Evolutionary conservation across 1,284 basidiomycete species (phyloP).

Genomic region (Earliella scabrosa): DNA sequence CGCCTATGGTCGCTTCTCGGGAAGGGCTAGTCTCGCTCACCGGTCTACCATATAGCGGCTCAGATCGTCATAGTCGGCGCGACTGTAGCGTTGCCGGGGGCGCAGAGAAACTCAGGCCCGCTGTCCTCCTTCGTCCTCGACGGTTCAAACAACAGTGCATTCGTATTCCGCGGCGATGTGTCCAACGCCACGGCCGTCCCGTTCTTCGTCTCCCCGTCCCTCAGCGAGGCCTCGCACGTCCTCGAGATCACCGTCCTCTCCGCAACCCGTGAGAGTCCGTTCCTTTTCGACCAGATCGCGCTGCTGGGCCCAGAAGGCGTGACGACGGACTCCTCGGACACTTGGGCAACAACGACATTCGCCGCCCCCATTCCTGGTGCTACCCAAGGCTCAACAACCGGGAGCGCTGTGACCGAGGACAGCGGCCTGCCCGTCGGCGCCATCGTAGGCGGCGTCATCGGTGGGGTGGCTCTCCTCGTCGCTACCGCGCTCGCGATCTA

Average conservation of each 20-base stretch:
- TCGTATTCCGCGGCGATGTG: conserved; percentile 16
- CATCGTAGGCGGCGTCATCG: conserved; percentile 24
- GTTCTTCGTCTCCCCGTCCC: conserved; percentile 24
- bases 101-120: conserved; percentile 10
- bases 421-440: conserved; percentile 14
- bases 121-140: conserved; percentile 23
- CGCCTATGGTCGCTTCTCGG: too few species aligned
- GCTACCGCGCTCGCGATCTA: conserved; percentile 18
- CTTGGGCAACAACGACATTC: conserved; percentile 24
- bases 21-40: too few species aligned
- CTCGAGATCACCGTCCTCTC: conserved; percentile 23
- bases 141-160: conserved; percentile 19
- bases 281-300: conserved; percentile 14
- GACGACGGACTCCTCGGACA: conserved; percentile 1
- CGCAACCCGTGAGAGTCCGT: conserved; percentile 9
- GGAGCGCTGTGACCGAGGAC: neutral
- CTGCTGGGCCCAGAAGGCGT: neutral
- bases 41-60: conserved; percentile 23
- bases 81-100: conserved; percentile 13
- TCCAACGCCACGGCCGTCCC: conserved; percentile 12
- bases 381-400: neutral
- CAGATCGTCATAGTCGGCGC: conserved; percentile 25
- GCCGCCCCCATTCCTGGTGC: conserved; percentile 12
- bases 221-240: conserved; percentile 18
- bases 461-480: conserved; percentile 23